These are phyloP conservation scores for Vitis cinerea DNA, from an alignment of 164 flowering plant genomes.

Conservation along the genomic window DNA sequence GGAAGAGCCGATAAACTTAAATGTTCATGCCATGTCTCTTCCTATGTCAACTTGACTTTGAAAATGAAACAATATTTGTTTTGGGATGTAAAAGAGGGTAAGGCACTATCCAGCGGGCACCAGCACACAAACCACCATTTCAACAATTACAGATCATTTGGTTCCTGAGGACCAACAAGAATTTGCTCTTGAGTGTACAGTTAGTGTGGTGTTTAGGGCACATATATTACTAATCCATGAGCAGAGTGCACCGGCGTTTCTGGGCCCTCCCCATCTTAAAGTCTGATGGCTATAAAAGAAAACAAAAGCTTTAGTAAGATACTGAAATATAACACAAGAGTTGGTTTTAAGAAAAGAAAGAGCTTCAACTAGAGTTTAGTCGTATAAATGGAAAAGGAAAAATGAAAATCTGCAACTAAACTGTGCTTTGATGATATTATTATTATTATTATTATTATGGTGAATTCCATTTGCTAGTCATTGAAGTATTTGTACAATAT, in stretches of 20 bases:
- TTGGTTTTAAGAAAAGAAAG: neutral
- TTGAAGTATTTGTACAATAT: too few species aligned
- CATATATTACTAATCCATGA: slow-evolving; percentile 16
- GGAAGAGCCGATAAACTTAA: neutral
- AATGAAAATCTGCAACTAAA: too few species aligned
- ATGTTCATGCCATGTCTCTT: neutral
- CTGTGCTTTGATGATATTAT: too few species aligned
- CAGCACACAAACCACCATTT: neutral
- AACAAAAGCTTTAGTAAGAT: neutral
- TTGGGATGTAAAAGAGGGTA: neutral
- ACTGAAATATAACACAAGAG: neutral
- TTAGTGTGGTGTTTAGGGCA: neutral
- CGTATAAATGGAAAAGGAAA: neutral
- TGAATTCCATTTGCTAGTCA: too few species aligned
- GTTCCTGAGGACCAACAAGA: neutral
- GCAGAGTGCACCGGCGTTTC: slow-evolving; percentile 43
- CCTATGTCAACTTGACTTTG: too few species aligned
- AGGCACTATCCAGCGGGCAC: too few species aligned
- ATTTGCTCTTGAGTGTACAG: neutral
- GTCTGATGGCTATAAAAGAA: slow-evolving; percentile 37
- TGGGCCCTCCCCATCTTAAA: slow-evolving; percentile 30
- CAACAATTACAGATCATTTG: neutral
- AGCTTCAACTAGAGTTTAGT: neutral
- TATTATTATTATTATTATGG: too few species aligned
- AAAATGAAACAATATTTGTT: neutral